phyloP scores from a whole-genome alignment of 106 monocot species.

The Cymbidium sinense region DNA sequence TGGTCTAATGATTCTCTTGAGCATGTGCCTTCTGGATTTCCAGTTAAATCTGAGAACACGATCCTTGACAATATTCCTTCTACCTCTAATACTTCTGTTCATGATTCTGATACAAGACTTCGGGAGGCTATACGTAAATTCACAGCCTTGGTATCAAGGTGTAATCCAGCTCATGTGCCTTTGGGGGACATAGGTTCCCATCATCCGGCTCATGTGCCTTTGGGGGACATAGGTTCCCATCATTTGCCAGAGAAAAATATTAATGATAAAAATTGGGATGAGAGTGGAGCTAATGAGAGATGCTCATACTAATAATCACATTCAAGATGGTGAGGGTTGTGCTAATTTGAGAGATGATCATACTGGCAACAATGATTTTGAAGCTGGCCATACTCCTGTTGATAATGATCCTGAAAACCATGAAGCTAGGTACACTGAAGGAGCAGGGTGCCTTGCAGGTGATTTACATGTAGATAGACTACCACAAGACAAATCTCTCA shows the following conservation, averaged over 20 bases:
- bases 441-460: not conserved
- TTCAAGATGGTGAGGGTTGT: too few relatives aligned
- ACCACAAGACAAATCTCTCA: not conserved
- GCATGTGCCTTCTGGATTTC: too few relatives aligned
- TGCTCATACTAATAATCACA: too few relatives aligned
- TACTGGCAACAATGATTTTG: too few relatives aligned
- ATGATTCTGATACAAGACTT: not conserved
- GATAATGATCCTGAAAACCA: not conserved
- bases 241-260: too few relatives aligned
- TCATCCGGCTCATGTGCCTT: not conserved
- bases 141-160: not conserved
- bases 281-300: conserved; percentile 1
- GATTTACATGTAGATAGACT: not conserved
- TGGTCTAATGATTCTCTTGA: not conserved
- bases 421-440: not conserved
- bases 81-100: not conserved
- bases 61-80: not conserved
- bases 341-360: too few relatives aligned
- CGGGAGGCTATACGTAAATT: not conserved
- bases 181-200: not conserved
- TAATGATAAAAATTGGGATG: not conserved
- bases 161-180: too few relatives aligned
- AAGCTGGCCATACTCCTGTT: too few relatives aligned
- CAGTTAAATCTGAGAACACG: not conserved
- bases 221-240: not conserved